Evolutionary conservation across 1,139 yeast species (phyloP).

Genomic region (Blastobotrys persicus): DNA sequence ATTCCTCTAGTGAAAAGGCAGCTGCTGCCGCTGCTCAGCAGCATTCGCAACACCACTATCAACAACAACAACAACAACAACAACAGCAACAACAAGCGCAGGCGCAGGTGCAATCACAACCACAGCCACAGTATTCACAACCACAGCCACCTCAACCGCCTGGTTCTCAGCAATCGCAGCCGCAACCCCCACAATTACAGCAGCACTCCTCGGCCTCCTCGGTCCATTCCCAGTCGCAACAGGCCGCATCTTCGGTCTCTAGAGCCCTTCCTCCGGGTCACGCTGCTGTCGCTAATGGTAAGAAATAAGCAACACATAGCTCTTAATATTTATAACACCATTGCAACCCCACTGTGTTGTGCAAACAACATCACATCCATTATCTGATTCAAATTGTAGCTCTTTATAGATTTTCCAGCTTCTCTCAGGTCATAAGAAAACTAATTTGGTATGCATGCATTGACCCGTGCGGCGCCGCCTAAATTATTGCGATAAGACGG

Average conservation of each 20-base stretch:
- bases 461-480: too few relatives aligned
- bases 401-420: too few relatives aligned
- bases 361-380: too few relatives aligned
- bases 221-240: neutral
- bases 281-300: constrained; percentile 13
- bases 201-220: too few relatives aligned
- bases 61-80: constrained; percentile 11
- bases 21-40: constrained; percentile 7
- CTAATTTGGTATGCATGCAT: too few relatives aligned
- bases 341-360: too few relatives aligned
- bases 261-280: constrained; percentile 18
- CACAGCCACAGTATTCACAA: neutral
- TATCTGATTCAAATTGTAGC: too few relatives aligned
- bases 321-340: constrained; percentile 1
- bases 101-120: neutral
- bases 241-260: constrained; percentile 31
- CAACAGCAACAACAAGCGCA: constrained; percentile 1
- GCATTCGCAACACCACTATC: constrained; percentile 8
- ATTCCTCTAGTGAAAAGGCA: constrained; percentile 43
- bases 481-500: too few relatives aligned
- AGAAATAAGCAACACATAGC: constrained; percentile 1
- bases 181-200: constrained; percentile 1
- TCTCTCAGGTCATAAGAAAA: too few relatives aligned
- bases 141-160: constrained; percentile 1
- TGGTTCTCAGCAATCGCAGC: neutral